Base-by-base conservation (phyloP, 1,284 basidiomycete species). In the Chalciporus piperatoides region DNA sequence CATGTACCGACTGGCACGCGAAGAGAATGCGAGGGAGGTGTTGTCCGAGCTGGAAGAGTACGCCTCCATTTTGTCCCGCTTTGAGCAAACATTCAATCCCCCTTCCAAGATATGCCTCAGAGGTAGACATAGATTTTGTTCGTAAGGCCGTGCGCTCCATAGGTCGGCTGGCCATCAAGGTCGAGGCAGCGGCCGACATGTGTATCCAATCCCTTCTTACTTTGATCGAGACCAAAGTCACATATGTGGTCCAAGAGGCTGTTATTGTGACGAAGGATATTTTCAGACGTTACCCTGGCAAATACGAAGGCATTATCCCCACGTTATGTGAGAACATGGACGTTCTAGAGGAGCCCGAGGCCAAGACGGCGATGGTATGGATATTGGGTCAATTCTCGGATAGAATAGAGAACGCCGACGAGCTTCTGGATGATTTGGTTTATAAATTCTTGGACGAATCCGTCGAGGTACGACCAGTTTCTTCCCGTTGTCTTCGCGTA, bases 221-320 rank as follows among this genome's bases (percentile, higher is more conserved):
- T 33, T 80, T 99, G 54, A 89, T 99, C 59, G 89, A 96, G 62
- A 96, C 91, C 24, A 92, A 97, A 64, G 92, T 99, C 44, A 83
- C 86, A 42, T 99, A 99, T 67, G 97, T 99, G 45, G 92, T 98
- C 5, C 97, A 99, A 69, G 97, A 99, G 67, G 92, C 93, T 0
- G 80, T 97, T 49, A 96, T 99, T 49, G 96, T 99, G 51, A 96
- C 92, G 74, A 97, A 94, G 71, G 97, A 99, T 67, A 92, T 99
- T 61, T 98, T 99, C 80, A 81, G 97, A 55, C 82, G 94, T 58
- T 99, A 99, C 71, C 97, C 97, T 17, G 93, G 95, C 51, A 89
- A 84, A 68, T 99, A 99, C 69, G 95, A 98, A 71, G 90, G 88
- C 40, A 87, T 99, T 61, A 97, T 99, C 45, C 90, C 92, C 0